A percentile compares a stretch with the other conserved stretches of the same genome.
phyloP scores from a whole-genome alignment of 257 asterid species.

The Ilex aquifolium region DNA sequence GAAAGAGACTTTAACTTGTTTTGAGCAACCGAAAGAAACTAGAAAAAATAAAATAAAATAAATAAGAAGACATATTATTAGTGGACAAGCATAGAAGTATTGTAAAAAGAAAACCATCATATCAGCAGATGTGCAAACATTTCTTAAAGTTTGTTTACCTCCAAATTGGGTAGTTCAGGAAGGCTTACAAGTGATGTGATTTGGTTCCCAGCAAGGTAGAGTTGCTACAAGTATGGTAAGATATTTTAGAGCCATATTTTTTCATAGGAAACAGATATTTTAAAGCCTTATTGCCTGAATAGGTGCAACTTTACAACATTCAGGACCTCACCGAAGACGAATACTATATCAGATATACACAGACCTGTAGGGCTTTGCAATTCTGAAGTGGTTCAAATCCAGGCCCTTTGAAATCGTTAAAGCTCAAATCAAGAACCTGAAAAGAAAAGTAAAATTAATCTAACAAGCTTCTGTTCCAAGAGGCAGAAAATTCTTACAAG shows the following conservation, averaged over 20 bases:
- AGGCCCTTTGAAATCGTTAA: conserved; percentile 97
- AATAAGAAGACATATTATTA: conserved; percentile 5
- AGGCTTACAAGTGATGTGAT: conserved; percentile 89
- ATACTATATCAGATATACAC: conserved; percentile 12
- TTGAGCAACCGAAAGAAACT: conserved; percentile 99
- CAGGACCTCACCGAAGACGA: neutral
- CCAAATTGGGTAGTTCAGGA: conserved; percentile 98
- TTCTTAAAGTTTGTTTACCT: conserved; percentile 42
- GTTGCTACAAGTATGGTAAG: conserved; percentile 63
- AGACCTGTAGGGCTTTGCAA: conserved; percentile 91
- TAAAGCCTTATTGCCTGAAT: conserved; percentile 3
- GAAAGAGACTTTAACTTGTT: conserved; percentile 90
- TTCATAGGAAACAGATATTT: conserved; percentile 1
- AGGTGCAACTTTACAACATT: neutral
- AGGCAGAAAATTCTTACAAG: neutral
- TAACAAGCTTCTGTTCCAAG: neutral
- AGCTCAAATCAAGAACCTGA: conserved; percentile 98
- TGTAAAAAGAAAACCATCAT: too few species aligned
- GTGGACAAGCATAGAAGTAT: too few species aligned
- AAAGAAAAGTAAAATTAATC: conserved; percentile 12
- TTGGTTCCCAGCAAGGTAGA: conserved; percentile 97
- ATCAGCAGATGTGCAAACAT: conserved; percentile 9
- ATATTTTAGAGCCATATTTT: conserved; percentile 5
- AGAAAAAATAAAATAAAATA: conserved; percentile 18
- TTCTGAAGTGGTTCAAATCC: conserved; percentile 95